Evolutionary conservation across 2,329 filamentous ascomycete genomes (phyloP), one percentile per base, ranked within the genome.

Genomic region (Aureobasidium uvarum): DNA sequence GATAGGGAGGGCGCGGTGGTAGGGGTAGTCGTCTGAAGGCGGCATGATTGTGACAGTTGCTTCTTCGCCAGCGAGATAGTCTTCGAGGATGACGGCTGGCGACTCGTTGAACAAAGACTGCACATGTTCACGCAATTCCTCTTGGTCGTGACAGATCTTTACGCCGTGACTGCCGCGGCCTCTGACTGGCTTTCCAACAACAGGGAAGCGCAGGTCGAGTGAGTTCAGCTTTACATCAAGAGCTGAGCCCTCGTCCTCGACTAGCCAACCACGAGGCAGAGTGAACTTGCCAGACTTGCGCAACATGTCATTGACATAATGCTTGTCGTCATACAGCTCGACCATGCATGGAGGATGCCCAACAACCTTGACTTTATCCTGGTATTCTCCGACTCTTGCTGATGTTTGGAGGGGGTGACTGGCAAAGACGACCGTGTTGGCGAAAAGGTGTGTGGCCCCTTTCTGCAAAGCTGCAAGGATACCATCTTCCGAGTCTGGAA

Each of bases 11-110:
- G 78, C 72, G 76, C 77, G 80, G 68, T 84, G 80, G 0, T 73
- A 70, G 0, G 70, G 66, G 0, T 66, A 66, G 1, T 68, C 67
- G 0, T 68, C 62, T 0, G 74, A 77, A 2, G 81, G 81, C 0
- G 82, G 81, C 81, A 84, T 83, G 0, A 84, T 77, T 0, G 81
- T 84, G 2, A 84, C 75, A 0, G 82, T 84, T 0, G 74, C 81
- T 68, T 84, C 82, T 66, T 82, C 76, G 0, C 81, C 81, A 0
- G 71, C 64, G 0, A 85, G 75, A 65, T 76, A 83, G 66, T 84
- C 76, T 66, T 84, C 81, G 0, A 83, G 41, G 67, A 84, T 78
- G 16, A 81, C 74, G 1, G 70, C 66, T 0, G 74, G 72, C 0
- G 75, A 77, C 56, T 81, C 77, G 1, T 70, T 43, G 2, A 79